phyloP scores from a whole-genome alignment of 495 filamentous ascomycete species.

The Pyrenula massariospora region DNA sequence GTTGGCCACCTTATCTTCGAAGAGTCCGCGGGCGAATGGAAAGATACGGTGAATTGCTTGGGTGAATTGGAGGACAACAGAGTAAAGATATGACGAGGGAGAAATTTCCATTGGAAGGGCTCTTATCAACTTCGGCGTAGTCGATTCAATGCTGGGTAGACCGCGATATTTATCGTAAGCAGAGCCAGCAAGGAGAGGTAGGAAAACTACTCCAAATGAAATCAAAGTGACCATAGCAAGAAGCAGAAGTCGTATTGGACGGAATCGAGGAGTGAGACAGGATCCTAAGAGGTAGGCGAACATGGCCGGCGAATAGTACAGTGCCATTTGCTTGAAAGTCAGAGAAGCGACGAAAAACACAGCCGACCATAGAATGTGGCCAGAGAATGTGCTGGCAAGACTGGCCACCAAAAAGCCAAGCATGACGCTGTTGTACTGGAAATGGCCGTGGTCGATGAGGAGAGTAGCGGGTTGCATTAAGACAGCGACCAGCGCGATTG shows the following conservation, averaged over 20 bases:
- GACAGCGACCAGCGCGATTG: conserved; percentile 77
- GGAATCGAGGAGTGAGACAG: conserved; percentile 65
- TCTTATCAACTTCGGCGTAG: conserved; percentile 44
- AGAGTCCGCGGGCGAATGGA: conserved; percentile 85
- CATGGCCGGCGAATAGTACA: conserved; percentile 88
- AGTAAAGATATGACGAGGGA: conserved; percentile 55
- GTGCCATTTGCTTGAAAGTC: conserved; percentile 96
- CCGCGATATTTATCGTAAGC: conserved; percentile 45
- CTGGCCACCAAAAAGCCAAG: conserved; percentile 76
- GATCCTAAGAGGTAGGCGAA: conserved; percentile 85
- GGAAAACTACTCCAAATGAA: conserved; percentile 63
- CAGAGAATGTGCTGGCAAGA: conserved; percentile 77
- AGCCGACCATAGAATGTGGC: conserved; percentile 73
- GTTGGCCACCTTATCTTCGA: conserved; percentile 98
- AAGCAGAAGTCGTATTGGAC: conserved; percentile 54
- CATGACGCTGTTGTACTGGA: conserved; percentile 99
- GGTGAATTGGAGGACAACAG: conserved; percentile 57
- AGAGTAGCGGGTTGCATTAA: conserved; percentile 88
- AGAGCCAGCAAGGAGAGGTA: conserved; percentile 57
- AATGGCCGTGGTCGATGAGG: conserved; percentile 94
- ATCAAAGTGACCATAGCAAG: conserved; percentile 62
- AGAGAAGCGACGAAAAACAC: conserved; percentile 91
- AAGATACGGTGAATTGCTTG: conserved; percentile 86
- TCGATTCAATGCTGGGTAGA: conserved; percentile 31
- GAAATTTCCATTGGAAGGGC: conserved; percentile 47